Evolutionary conservation across 2,329 filamentous ascomycete species (phyloP).

Genomic region (Fusarium verticillioides): DNA sequence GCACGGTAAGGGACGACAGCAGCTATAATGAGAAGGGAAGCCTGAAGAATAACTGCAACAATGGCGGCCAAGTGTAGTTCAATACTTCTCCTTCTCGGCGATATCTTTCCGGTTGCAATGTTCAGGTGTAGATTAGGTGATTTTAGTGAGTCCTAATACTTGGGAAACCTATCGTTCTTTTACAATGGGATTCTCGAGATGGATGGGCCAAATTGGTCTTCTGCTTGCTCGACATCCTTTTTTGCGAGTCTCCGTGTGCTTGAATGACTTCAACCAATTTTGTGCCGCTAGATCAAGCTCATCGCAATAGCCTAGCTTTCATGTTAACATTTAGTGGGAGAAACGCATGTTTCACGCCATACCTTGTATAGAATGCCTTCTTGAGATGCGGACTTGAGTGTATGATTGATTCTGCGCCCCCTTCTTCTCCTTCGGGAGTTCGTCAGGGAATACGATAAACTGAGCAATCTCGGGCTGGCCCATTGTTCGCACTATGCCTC

Average conservation of each 20-base stretch:
- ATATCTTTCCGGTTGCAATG: not conserved
- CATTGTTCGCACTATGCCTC: not conserved
- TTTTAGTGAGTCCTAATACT: not conserved
- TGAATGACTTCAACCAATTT: not conserved
- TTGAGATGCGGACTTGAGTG: not conserved
- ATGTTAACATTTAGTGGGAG: not conserved
- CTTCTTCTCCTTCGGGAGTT: not conserved
- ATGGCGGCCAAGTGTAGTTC: not conserved
- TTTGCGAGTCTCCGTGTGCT: not conserved
- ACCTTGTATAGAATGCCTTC: not conserved
- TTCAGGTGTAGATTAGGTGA: not conserved
- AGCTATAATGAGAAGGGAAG: not conserved
- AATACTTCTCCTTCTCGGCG: not conserved
- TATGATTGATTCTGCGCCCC: not conserved
- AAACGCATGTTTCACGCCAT: not conserved
- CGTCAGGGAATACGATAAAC: not conserved
- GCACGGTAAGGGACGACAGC: rapidly evolving
- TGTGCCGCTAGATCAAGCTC: not conserved
- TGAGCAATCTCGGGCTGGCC: not conserved
- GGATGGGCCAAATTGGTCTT: no score
- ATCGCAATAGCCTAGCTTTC: not conserved
- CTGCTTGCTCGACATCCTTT: not conserved
- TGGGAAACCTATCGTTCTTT: not conserved
- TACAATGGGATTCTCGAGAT: no score
- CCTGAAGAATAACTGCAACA: not conserved